Percentiles rank a stretch among this genome's conserved stretches.
phyloP scores from a whole-genome alignment of 2,329 filamentous ascomycete species.

The Ophiostoma himal-ulmi region DNA sequence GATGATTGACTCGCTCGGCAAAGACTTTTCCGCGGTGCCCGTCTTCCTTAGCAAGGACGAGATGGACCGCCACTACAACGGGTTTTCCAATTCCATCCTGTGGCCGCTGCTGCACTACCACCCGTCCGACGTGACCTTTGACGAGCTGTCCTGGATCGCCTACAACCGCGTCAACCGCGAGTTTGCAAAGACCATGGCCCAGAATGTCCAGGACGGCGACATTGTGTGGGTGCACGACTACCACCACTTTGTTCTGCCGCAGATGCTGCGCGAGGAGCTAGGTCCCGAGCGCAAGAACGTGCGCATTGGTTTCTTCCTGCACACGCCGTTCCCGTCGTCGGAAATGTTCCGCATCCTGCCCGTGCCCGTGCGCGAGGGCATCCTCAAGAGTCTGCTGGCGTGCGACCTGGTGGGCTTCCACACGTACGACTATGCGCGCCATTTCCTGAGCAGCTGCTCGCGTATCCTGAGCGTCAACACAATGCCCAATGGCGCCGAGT shows the following conservation, averaged over 20 bases:
- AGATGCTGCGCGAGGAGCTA: slow-evolving; percentile 90
- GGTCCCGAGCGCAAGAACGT: slow-evolving; percentile 77
- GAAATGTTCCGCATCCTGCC: slow-evolving; percentile 96
- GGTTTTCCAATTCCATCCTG: slow-evolving; percentile 95
- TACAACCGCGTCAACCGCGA: slow-evolving; percentile 90
- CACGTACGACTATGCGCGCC: slow-evolving; percentile 97
- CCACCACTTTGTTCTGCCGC: slow-evolving; percentile 91
- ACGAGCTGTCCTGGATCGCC: slow-evolving; percentile 88
- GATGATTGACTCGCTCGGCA: slow-evolving; percentile 71
- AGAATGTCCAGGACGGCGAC: slow-evolving; percentile 87
- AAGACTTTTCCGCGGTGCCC: slow-evolving; percentile 83
- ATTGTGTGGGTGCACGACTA: slow-evolving; percentile 98
- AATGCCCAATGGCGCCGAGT: slow-evolving; percentile 89
- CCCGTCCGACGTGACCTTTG: slow-evolving; percentile 95
- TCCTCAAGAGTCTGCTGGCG: slow-evolving; percentile 80
- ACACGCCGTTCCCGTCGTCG: slow-evolving; percentile 93
- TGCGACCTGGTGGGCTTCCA: slow-evolving; percentile 97
- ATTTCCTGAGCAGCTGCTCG: slow-evolving; percentile 95
- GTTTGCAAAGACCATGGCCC: slow-evolving; percentile 81
- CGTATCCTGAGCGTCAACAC: slow-evolving; percentile 75
- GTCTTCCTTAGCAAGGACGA: slow-evolving; percentile 92
- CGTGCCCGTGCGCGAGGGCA: slow-evolving; percentile 84
- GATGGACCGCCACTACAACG: slow-evolving; percentile 94
- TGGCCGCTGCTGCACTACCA: slow-evolving; percentile 99
- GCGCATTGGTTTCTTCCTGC: slow-evolving; percentile 97